These are phyloP conservation scores for Globisporangium spinosum DNA, from an alignment of 352 stramenopile genomes.

Conservation along the genomic window DNA sequence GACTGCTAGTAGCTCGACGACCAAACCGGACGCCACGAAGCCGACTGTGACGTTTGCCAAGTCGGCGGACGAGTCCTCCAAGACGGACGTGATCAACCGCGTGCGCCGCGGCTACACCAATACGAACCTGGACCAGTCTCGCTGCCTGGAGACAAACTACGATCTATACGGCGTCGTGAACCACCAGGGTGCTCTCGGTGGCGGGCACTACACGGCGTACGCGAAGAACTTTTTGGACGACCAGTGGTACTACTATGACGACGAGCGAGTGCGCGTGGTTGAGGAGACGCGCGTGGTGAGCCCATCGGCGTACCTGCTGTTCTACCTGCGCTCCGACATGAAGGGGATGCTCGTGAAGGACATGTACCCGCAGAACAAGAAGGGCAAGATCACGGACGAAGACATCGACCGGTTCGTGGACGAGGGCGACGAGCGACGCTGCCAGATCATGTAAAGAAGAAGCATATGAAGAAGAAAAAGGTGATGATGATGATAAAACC, in stretches of 20 bases:
- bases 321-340: constrained; percentile 90
- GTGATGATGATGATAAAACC: neutral
- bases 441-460: constrained; percentile 71
- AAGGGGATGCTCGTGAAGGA: constrained; percentile 76
- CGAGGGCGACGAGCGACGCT: constrained; percentile 75
- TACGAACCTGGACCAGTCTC: constrained; percentile 85
- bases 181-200: constrained; percentile 82
- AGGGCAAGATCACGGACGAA: constrained; percentile 83
- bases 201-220: constrained; percentile 87
- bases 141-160: constrained; percentile 85
- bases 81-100: constrained; percentile 49
- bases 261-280: constrained; percentile 83
- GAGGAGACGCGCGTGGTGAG: constrained; percentile 85
- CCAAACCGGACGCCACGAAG: constrained; percentile 11
- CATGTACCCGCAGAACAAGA: constrained; percentile 84
- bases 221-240: constrained; percentile 87
- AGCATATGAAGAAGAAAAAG: neutral
- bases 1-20: neutral
- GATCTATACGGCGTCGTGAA: constrained; percentile 88
- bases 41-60: constrained; percentile 17
- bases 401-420: constrained; percentile 88
- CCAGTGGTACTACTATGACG: constrained; percentile 90
- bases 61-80: constrained; percentile 2
- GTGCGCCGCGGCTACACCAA: constrained; percentile 84
- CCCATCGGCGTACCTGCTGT: constrained; percentile 88